phyloP scores from a whole-genome alignment of 345 rosid species.

The Moricandia arvensis region DNA sequence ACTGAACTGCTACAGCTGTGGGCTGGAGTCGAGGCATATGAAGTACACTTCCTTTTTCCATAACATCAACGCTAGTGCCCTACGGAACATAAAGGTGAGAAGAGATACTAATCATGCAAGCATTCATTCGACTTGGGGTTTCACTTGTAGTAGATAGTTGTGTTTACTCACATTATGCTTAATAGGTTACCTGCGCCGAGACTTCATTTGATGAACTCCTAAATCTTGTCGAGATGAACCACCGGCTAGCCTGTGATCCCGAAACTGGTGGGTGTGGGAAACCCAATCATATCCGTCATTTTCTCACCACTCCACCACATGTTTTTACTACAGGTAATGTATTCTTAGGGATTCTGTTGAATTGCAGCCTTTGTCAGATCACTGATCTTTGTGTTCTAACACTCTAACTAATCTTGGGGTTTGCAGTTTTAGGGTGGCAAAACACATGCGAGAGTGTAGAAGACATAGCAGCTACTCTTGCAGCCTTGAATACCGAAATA shows the following conservation, averaged over 20 bases:
- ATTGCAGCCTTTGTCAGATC: constrained; percentile 7
- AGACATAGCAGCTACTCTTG: constrained; percentile 82
- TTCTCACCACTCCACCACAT: constrained; percentile 71
- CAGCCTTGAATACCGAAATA: constrained; percentile 70
- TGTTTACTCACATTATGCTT: constrained; percentile 17
- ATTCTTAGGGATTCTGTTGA: background rate
- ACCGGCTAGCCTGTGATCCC: constrained; percentile 84
- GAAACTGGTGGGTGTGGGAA: constrained; percentile 83
- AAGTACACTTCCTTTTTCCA: constrained; percentile 91
- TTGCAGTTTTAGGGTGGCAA: constrained; percentile 97
- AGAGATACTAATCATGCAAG: constrained; percentile 23
- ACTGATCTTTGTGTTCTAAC: constrained; percentile 2
- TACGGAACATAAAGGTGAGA: constrained; percentile 71
- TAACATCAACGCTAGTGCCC: constrained; percentile 87
- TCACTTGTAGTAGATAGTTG: background rate
- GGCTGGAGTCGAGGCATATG: constrained; percentile 81
- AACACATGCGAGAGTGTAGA: constrained; percentile 79
- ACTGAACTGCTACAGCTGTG: constrained; percentile 78
- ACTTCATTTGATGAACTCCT: constrained; percentile 76
- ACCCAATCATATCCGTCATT: constrained; percentile 72
- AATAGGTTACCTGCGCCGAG: constrained; percentile 66
- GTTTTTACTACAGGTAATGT: constrained; percentile 75
- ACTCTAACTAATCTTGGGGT: background rate
- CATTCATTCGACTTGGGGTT: background rate
- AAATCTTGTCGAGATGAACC: constrained; percentile 78